Base-by-base conservation (phyloP, 2,329 filamentous ascomycete species). In the Ceratocystis huliohia region DNA sequence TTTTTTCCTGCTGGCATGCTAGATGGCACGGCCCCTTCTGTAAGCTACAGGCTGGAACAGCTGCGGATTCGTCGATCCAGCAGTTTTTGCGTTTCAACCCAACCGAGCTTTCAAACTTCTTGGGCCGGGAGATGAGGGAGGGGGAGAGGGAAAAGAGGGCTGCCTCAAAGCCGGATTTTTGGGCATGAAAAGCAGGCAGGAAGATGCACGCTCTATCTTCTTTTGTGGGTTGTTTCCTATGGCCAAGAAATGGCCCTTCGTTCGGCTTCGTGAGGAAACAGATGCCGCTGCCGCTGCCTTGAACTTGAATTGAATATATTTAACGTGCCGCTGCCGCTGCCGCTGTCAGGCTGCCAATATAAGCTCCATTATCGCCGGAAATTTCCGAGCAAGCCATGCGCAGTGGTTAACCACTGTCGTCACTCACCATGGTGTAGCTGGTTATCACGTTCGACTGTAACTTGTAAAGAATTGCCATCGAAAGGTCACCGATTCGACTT, bases 391-490 rank as follows among this genome's bases (percentile, higher is more conserved):
- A 65, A 65, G 41, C 64, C 64, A 65, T 65, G 64, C 53, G 64
- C 64, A 66, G 61, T 46, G 50, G 61, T 59, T 25, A 37, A 66
- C 61, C 44, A 61, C 61, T 66, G 65, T 66, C 65, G 65, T 45
- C 33, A 66, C 65, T 64, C 65, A 66, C 65, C 61, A 64, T 66
- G 65, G 65, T 66, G 61, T 66, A 66, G 65, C 46, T 66, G 65
- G 65, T 66, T 66, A 66, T 66, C 65, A 66, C 65, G 65, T 66
- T 66, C 65, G 57, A 65, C 64, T 65, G 64, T 65, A 65, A 65
- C 61, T 63, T 61, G 57, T 48, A 13, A 65, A 64, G 28, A 37
- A 25, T 66, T 30, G 30, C 30, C 30, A 30, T 30, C 30, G 30
- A 30, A 30, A 30, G 30, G 30, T 30, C 30, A 30, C 64, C 53